phyloP scores from a whole-genome alignment of 495 filamentous ascomycete species.

The Sabuloglossum arenarium region DNA sequence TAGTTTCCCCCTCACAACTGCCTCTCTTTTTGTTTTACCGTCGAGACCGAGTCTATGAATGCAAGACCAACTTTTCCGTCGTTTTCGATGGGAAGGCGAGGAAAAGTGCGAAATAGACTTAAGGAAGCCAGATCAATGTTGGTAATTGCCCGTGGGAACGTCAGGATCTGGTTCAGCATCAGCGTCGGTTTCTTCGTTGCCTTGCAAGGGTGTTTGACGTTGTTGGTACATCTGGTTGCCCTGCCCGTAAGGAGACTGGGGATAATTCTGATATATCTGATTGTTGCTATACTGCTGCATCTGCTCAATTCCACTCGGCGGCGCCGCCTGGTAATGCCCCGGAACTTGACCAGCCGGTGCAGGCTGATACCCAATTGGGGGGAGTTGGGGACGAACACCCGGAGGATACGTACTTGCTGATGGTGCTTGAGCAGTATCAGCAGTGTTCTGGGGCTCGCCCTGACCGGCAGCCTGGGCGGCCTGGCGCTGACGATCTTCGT shows the following conservation, averaged over 20 bases:
- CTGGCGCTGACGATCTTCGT: constrained; percentile 61
- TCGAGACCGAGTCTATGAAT: neutral
- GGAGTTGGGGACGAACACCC: constrained; percentile 47
- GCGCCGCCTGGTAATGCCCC: constrained; percentile 44
- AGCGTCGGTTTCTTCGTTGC: constrained; percentile 5
- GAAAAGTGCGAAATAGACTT: neutral
- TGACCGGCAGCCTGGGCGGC: constrained; percentile 36
- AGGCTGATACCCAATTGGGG: constrained; percentile 68
- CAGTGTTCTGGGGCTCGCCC: constrained; percentile 30
- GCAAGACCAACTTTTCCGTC: neutral
- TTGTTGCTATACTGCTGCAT: constrained; percentile 41
- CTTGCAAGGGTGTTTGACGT: constrained; percentile 29
- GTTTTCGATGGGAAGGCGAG: neutral
- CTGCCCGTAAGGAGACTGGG: constrained; percentile 56
- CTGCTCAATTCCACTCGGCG: constrained; percentile 35
- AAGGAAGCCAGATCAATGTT: constrained; percentile 3
- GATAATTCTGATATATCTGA: constrained; percentile 39
- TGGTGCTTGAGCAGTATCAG: constrained; percentile 37
- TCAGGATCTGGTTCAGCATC: constrained; percentile 6
- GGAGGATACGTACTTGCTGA: constrained; percentile 34
- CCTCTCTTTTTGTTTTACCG: neutral
- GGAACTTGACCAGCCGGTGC: constrained; percentile 31
- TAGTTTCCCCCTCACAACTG: neutral
- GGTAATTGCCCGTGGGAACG: constrained; percentile 3
- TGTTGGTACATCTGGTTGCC: constrained; percentile 57